Conservation (phyloP, 2,329 filamentous ascomycete species). For the Fragosphaeria purpurea region DNA sequence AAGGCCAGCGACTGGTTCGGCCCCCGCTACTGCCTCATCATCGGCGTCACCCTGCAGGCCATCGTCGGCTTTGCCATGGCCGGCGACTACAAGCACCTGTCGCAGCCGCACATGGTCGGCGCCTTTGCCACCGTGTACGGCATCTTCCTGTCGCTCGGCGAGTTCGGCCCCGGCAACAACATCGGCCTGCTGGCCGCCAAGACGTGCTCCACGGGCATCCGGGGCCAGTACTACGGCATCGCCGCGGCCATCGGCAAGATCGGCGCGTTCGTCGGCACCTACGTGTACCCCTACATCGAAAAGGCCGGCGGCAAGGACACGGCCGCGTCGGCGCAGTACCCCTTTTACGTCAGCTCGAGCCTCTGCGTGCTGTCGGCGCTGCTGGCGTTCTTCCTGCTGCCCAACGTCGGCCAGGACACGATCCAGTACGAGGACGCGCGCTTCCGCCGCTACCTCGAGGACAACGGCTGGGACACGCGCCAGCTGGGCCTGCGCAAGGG, state of each 20-base stretch:
- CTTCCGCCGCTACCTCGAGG: constrained; percentile 65
- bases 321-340: constrained; percentile 63
- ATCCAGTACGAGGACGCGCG: constrained; percentile 66
- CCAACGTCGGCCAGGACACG: constrained; percentile 74
- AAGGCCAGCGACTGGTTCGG: constrained; percentile 71
- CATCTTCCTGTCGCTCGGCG: constrained; percentile 67
- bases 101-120: constrained; percentile 54
- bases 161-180: constrained; percentile 82
- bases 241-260: constrained; percentile 67
- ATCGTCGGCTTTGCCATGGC: constrained; percentile 84
- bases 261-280: constrained; percentile 77
- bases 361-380: constrained; percentile 67
- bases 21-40: constrained; percentile 61
- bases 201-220: constrained; percentile 78
- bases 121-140: constrained; percentile 73
- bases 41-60: constrained; percentile 63
- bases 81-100: constrained; percentile 62
- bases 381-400: constrained; percentile 57
- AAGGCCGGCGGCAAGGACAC: constrained; percentile 44
- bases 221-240: constrained; percentile 65
- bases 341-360: constrained; percentile 75
- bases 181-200: constrained; percentile 82
- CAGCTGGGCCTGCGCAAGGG: constrained; percentile 37
- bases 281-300: constrained; percentile 66
- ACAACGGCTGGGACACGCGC: constrained; percentile 64